Evolutionary conservation across 169 alveolate species (phyloP), one percentile per base, ranked within the genome.

Genomic region (Eimeria acervulina): DNA sequence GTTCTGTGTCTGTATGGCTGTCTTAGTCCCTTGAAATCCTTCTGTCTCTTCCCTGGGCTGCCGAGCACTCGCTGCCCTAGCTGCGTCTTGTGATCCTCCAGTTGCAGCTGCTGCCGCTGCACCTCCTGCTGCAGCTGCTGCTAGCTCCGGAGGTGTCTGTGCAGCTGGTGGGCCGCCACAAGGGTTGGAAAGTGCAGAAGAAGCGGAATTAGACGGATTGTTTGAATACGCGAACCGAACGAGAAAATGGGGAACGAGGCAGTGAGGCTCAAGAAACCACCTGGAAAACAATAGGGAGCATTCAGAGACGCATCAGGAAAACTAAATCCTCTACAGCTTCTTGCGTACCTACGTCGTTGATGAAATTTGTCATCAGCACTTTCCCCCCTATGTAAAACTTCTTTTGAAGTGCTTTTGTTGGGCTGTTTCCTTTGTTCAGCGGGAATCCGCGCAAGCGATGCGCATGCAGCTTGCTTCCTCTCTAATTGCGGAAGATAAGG

Each of bases 191-290:
- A 31, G 74, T 10, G 72, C 42, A 4, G 31, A 23, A 44, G 36
- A 31, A 36, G 31, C 66, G 28, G 81, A 17, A n/a, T 40, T 12
- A 40, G 63, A 23, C 33, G 81, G 42, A 26, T 87, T 51, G 13
- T 21, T 36, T 47, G 93, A 87, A 36, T 87, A 87, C 17, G 93
- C 40, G 51, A 87, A 87, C 26, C 93, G 93, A 55, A 87, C 93
- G 31, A 87, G 81, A 40, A 87, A 87, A 44, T 87, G 93, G 17
- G 93, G 93, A 23, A 63, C 59, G 93, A 87, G 81, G 93, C 83
- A 87, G 83, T 61, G 93, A 55, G 81, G 81, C 63, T 87, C 93
- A 19, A 61, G 23, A 55, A 87, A 87, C 93, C 93, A 87, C 93
- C 93, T 87, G 17, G 40, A 59, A 59, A 23, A 87, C 26, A 28